A percentile compares a stretch with the other conserved stretches of the same genome.
Conservation (phyloP, 768 basidiomycete genomes). For the Boletus barrowsii region DNA sequence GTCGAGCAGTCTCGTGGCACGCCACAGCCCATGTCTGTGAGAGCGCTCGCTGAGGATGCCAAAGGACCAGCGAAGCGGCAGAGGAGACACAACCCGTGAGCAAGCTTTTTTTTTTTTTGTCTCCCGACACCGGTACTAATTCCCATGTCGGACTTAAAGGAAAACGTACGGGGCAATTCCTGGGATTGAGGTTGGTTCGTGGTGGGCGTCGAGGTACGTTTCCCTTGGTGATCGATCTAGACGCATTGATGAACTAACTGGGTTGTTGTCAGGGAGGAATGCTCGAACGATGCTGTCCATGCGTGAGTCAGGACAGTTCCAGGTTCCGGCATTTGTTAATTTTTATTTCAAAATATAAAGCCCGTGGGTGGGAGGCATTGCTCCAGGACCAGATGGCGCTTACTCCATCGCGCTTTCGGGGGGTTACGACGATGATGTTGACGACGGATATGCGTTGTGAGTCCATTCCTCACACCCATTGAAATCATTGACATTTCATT, state of each 20-base stretch:
- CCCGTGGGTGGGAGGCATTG: slow-evolving; percentile 83
- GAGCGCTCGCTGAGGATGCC: slow-evolving; percentile 32
- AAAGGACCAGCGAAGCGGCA: slow-evolving; percentile 34
- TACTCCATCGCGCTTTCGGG: slow-evolving; percentile 87
- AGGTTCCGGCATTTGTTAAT: neutral
- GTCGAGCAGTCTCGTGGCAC: slow-evolving; percentile 36
- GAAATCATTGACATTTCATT: neutral
- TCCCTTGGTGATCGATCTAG: neutral
- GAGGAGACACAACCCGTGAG: slow-evolving; percentile 36
- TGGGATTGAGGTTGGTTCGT: slow-evolving; percentile 72
- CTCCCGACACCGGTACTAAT: slow-evolving; percentile 19
- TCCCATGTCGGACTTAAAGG: slow-evolving; percentile 33
- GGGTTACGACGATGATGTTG: slow-evolving; percentile 84
- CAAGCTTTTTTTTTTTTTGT: neutral
- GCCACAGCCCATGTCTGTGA: slow-evolving; percentile 39
- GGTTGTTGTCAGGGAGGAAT: slow-evolving; percentile 43
- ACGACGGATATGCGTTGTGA: slow-evolving; percentile 79
- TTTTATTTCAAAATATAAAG: slow-evolving; percentile 33
- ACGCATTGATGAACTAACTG: neutral
- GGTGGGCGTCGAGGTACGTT: slow-evolving; percentile 71
- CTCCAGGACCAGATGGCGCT: slow-evolving; percentile 57
- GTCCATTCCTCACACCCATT: too few species aligned
- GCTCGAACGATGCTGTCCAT: slow-evolving; percentile 77
- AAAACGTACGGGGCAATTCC: slow-evolving; percentile 83
- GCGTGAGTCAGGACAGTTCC: slow-evolving; percentile 53